A percentile compares a stretch with the other conserved stretches of the same genome.
Evolutionary conservation across 2,329 filamentous ascomycete species (phyloP).

Genomic region (Orbilia ellipsospora): DNA sequence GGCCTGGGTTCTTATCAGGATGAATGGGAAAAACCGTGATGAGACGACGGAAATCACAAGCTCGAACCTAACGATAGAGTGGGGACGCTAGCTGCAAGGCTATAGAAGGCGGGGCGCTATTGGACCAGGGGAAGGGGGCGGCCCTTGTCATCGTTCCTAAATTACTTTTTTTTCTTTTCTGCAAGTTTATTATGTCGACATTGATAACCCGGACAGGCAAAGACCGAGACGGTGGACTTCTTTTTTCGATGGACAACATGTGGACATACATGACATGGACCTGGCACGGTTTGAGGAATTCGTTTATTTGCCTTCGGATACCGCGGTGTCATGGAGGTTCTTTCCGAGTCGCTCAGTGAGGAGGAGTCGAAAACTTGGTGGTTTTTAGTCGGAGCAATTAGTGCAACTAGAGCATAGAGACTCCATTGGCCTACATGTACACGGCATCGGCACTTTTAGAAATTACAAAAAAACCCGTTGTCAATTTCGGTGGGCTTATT

Average conservation of each 20-base stretch:
- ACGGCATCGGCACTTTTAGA: not conserved
- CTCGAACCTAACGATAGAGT: slow-evolving; percentile 45
- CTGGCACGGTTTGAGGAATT: no score
- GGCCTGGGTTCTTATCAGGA: slow-evolving; percentile 55
- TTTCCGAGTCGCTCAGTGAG: not conserved
- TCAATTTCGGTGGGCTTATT: not conserved
- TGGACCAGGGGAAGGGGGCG: slow-evolving; percentile 30
- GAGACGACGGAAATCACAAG: slow-evolving; percentile 55
- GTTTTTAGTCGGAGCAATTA: no score
- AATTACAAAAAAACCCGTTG: not conserved
- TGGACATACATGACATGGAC: not conserved
- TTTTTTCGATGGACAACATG: not conserved
- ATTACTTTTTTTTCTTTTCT: slow-evolving; percentile 35
- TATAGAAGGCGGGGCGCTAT: slow-evolving; percentile 55
- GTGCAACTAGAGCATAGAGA: no score
- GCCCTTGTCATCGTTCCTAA: slow-evolving; percentile 39
- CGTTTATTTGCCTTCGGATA: not conserved
- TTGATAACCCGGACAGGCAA: slow-evolving; percentile 35
- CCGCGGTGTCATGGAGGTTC: not conserved
- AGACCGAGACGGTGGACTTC: slow-evolving; percentile 25
- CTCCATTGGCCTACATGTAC: no score
- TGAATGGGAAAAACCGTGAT: slow-evolving; percentile 55
- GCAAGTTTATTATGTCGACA: slow-evolving; percentile 34
- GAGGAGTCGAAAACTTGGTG: no score
- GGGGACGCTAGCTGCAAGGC: slow-evolving; percentile 51